A percentile compares a stretch with the other conserved stretches of the same genome.
Conservation (phyloP, 2,329 filamentous ascomycete genomes). For the Xylariaceae sp. region DNA sequence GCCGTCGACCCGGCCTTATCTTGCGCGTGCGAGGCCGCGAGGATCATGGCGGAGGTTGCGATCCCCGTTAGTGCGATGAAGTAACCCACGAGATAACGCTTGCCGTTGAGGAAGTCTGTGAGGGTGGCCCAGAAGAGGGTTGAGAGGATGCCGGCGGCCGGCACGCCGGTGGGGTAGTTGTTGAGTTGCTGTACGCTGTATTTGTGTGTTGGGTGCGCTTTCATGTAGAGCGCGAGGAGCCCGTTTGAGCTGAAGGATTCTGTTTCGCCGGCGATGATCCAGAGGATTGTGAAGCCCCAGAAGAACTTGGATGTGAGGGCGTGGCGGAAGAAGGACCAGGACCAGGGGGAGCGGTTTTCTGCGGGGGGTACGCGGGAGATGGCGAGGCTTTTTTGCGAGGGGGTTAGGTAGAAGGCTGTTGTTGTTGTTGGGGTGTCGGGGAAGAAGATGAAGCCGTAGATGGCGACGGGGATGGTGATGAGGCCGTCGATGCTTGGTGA, state of each 20-base stretch:
- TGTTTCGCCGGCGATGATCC: constrained; percentile 66
- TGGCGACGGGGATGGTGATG: constrained; percentile 51
- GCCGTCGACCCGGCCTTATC: constrained; percentile 40
- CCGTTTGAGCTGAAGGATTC: constrained; percentile 65
- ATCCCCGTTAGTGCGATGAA: constrained; percentile 63
- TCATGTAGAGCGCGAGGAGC: constrained; percentile 48
- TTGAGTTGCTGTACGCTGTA: constrained; percentile 49
- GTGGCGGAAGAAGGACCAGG: constrained; percentile 46
- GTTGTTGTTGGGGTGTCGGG: constrained; percentile 49
- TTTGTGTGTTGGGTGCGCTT: constrained; percentile 39
- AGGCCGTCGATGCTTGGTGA: constrained; percentile 42
- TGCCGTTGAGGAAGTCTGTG: constrained; percentile 59
- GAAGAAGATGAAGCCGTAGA: constrained; percentile 51
- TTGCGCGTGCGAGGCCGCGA: constrained; percentile 45
- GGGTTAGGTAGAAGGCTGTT: constrained; percentile 44
- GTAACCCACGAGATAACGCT: constrained; percentile 60
- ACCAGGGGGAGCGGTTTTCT: constrained; percentile 41
- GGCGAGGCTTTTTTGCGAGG: constrained; percentile 34
- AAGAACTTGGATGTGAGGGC: constrained; percentile 58
- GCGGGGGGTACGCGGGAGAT: constrained; percentile 37
- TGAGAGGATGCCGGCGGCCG: constrained; percentile 51
- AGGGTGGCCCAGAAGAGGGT: constrained; percentile 66
- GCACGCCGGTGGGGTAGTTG: constrained; percentile 52
- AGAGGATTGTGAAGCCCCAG: constrained; percentile 62
- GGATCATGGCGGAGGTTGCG: constrained; percentile 56